Percentiles rank a stretch among this genome's conserved stretches.
These are phyloP conservation scores for Aspergillus clavatus DNA, from an alignment of 2,329 filamentous ascomycete species.

Conservation along the genomic window DNA sequence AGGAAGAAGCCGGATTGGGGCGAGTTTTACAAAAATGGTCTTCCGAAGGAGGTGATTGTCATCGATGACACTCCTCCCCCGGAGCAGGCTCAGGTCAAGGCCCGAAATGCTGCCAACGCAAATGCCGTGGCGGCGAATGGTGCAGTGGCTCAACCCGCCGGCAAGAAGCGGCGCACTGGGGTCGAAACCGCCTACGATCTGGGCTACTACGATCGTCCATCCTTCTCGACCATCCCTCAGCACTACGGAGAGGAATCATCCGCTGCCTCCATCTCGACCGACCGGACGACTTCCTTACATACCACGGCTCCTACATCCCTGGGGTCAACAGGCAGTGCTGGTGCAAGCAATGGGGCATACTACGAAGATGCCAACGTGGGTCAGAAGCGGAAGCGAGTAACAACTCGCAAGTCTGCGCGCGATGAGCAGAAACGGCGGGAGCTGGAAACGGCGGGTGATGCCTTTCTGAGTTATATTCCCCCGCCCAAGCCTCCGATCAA, in stretches of 20 bases:
- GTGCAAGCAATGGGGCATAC: slow-evolving; percentile 53
- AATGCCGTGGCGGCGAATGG: slow-evolving; percentile 26
- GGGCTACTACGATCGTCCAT: slow-evolving; percentile 65
- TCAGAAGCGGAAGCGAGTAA: slow-evolving; percentile 79
- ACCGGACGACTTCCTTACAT: slow-evolving; percentile 75
- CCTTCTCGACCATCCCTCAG: slow-evolving; percentile 70
- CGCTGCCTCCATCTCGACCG: slow-evolving; percentile 71
- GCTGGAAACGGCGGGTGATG: slow-evolving; percentile 64
- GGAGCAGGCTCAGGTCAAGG: slow-evolving; percentile 23
- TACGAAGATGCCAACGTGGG: slow-evolving; percentile 66
- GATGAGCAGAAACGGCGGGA: slow-evolving; percentile 78
- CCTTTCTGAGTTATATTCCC: slow-evolving; percentile 74
- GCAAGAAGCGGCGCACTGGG: slow-evolving; percentile 70
- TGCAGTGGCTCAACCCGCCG: slow-evolving; percentile 40
- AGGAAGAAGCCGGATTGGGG: slow-evolving; percentile 67
- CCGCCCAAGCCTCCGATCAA: slow-evolving; percentile 87
- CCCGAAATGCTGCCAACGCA: slow-evolving; percentile 18
- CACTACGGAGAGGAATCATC: slow-evolving; percentile 62
- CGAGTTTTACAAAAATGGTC: slow-evolving; percentile 75
- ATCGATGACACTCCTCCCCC: slow-evolving; percentile 64
- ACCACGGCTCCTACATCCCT: slow-evolving; percentile 88
- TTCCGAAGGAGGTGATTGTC: slow-evolving; percentile 80
- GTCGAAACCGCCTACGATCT: slow-evolving; percentile 60
- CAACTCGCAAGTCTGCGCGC: slow-evolving; percentile 71
- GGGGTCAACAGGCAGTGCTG: slow-evolving; percentile 56